Evolutionary conservation across 108 stramenopile species (phyloP).

Genomic region (Conticribra weissflogii): DNA sequence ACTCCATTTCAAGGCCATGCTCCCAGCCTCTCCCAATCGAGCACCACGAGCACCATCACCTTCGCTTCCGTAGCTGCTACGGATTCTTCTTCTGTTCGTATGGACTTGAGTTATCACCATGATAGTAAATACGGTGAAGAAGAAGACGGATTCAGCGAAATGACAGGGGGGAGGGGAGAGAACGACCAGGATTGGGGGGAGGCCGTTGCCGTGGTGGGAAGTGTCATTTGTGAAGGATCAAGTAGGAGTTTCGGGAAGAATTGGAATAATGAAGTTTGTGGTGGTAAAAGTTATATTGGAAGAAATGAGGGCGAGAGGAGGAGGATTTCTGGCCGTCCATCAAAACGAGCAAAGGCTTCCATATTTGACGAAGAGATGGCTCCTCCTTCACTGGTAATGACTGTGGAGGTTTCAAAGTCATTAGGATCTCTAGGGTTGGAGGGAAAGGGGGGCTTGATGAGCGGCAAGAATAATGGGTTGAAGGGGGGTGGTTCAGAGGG

Average conservation of each 20-base stretch:
- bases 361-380: not conserved
- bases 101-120: conserved; percentile 3
- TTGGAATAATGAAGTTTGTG: not conserved
- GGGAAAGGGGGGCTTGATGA: not conserved
- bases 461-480: not conserved
- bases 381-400: not conserved
- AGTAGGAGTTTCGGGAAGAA: not conserved
- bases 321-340: not conserved
- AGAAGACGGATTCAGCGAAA: not conserved
- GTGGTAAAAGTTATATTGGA: not conserved
- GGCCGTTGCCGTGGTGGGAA: not conserved
- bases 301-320: not conserved
- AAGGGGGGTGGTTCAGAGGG: not conserved
- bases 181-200: no score
- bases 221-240: not conserved
- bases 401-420: not conserved
- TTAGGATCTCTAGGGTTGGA: not conserved
- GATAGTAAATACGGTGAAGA: not conserved
- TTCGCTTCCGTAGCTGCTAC: conserved; percentile 3
- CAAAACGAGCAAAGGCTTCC: not conserved
- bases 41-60: conserved; percentile 2
- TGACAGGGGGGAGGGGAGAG: no score
- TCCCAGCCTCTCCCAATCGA: conserved; percentile 17
- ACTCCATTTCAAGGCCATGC: no score
- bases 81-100: conserved; percentile 6